Base-by-base conservation (phyloP, 2,329 filamentous ascomycete species). In the Pseudogymnoascus sp. region DNA sequence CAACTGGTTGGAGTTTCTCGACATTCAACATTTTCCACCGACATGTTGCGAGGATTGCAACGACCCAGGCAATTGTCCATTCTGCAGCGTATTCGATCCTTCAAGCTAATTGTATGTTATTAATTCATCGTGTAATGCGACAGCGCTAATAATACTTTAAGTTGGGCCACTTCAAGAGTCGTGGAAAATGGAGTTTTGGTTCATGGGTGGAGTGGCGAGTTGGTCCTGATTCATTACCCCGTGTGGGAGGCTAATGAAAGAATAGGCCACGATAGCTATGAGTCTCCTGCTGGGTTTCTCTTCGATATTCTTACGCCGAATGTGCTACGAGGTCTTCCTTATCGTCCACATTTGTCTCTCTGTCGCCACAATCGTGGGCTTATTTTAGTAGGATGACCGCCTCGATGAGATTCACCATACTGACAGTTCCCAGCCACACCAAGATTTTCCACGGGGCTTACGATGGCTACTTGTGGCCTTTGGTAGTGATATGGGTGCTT, bases 11-110 rank as follows among this genome's bases (percentile, higher is more conserved):
- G 86, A 84, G 83, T 10, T 89, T 87, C 70, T 79, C 80, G 1
- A 85, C 84, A 0, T 89, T 85, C 69, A 89, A 84, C 67, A 80
- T 84, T 42, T 88, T 89, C 61, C 88, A 90, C 72, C 82, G 87
- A 0, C 86, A 85, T 78, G 78, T 87, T 3, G 87, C 88, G 0
- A 78, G 87, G 17, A 77, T 88, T 2, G 80, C 85, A 5, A 86
- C 86, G 0, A 63, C 85, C 0, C 80, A 88, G 67, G 87, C 85
- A 1, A 77, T 88, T 1, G 71, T 86, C 0, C 88, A 90, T 68
- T 87, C 85, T 0, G 64, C 87, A 1, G 80, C 81, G 0, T 90
- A 88, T 65, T 79, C 82, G 59, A 19, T 42, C 0, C 6, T 68
- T 17, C 61, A 59, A 59, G 37, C 29, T 77, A 77, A 74, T 69